Conservation (phyloP, 2,329 filamentous ascomycete species). For the Ilyonectria sp. region DNA sequence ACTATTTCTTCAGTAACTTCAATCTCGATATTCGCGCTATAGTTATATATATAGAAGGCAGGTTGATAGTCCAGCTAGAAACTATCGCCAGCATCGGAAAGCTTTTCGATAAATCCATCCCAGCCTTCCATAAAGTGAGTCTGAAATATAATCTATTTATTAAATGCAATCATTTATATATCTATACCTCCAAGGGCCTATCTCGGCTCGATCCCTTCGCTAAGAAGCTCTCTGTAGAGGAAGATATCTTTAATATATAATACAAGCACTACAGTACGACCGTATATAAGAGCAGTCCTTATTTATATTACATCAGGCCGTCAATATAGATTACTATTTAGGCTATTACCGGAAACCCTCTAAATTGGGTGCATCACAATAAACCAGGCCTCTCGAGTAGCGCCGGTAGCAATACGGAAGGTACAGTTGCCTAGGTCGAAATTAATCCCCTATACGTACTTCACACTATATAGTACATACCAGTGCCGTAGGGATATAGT, state of each 20-base stretch:
- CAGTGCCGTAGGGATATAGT: constrained; percentile 19
- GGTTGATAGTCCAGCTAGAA: too few species aligned
- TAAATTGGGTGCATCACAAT: constrained; percentile 19
- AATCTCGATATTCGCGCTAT: too few species aligned
- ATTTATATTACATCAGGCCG: neutral
- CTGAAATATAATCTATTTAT: constrained; percentile 6
- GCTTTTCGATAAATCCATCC: constrained; percentile 3
- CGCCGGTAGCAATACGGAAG: constrained; percentile 14
- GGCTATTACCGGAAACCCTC: neutral
- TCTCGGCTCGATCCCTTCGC: constrained; percentile 10
- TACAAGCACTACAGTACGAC: neutral
- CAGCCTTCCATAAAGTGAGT: constrained; percentile 8
- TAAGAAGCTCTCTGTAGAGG: constrained; percentile 3
- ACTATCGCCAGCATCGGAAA: too few species aligned
- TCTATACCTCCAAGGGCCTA: neutral
- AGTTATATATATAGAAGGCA: too few species aligned
- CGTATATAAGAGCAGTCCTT: constrained; percentile 7
- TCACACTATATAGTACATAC: constrained; percentile 14
- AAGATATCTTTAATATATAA: too few species aligned
- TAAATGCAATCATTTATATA: neutral
- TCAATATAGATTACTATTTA: constrained; percentile 1
- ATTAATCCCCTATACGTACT: constrained; percentile 1
- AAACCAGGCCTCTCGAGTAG: constrained; percentile 18
- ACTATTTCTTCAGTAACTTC: too few species aligned
- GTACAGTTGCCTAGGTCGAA: constrained; percentile 16